Base-by-base conservation (phyloP, 495 filamentous ascomycete genomes). In the Aspergillus hancockii region DNA sequence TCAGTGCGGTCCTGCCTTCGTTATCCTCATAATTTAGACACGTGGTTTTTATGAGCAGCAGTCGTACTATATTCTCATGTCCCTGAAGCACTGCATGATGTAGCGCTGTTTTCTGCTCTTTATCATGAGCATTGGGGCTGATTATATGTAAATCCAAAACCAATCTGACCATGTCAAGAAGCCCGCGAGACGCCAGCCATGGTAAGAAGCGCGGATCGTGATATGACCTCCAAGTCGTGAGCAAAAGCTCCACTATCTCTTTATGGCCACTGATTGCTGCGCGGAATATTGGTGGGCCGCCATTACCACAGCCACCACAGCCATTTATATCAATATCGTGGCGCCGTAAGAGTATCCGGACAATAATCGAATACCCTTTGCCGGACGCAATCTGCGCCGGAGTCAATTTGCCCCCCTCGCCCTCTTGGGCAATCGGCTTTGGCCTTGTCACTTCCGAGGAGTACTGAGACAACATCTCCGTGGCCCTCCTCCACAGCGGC, bases 401-500 rank as follows among this genome's bases (percentile, higher is more conserved):
- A 23, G 43, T 47, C 9, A 1, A 3, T 19, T 22, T 47, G 12
- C 5, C 43, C 8, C n/a, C 43, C 43, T 8, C 19, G 43, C n/a
- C 2, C 18, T 9, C 18, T 43, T 2, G 13, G 14, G 25, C 21
- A 2, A 25, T 55, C 22, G 13, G 21, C 7, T n/a, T n/a, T 12
- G 2, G 28, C 16, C 9, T 31, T 45, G 52, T 43, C 10, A n/a
- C 22, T 14, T 2, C 49, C 12, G 0, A 58, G 22, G 6, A 58
- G 25, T 13, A 38, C 13, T 12, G 38, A 30, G 23, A 58, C 32
- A 18, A 58, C 34, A 8, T 25, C 21, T 28, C 31, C 34, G 21
- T 58, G 56, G 13, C 46, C 46, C 22, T 19, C 18, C 18, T 28
- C 30, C 1, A 34, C 56, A 1, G 56, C 56, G 18, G 34, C n/a